Evolutionary conservation across 2,329 filamentous ascomycete species (phyloP), one percentile per base, ranked within the genome.

Genomic region (Trichoderma guizhouense): DNA sequence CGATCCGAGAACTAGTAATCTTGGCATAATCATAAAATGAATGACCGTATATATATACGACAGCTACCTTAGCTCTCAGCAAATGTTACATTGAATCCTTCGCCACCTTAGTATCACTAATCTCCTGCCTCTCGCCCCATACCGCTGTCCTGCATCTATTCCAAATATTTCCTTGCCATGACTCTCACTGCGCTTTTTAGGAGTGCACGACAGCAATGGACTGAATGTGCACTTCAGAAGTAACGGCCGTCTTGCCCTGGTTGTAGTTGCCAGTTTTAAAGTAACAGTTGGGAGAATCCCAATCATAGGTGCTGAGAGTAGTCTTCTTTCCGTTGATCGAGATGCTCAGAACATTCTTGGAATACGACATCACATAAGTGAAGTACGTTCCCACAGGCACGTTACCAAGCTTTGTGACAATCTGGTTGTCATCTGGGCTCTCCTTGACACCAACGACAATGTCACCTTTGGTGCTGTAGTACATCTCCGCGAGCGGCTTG

Each of bases 401-500:
- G 36, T 76, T 79, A 15, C 77, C 80, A 7, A 83, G 76, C 28
- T 75, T 65, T 0, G 76, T 81, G 62, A 79, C 74, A 26, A 78
- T 74, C 65, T 81, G 78, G 67, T 75, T 75, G 21, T 80, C 70
- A 76, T 80, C 72, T 60, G 80, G 79, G 9, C 57, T 51, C 11
- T 30, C n/a, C 43, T 72, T 67, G 15, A 84, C 82, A 1, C 82
- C 82, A 63, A 83, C 79, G 0, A 74, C 76, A 21, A 84, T 72
- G 1, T 76, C 76, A 7, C 82, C 82, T 1, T 74, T 76, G 6
- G 75, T 71, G 60, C 78, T 81, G 72, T 81, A 81, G 75, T 82
- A 84, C 24, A 84, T 75, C 72, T 84, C 83, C 11, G 76, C 79
- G 12, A 83, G 76, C 1, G 82, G 82, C 74, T 84, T 84, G 72